These are phyloP conservation scores for Hypoxylon sp. DNA, from an alignment of 2,329 filamentous ascomycete genomes.

Conservation along the genomic window DNA sequence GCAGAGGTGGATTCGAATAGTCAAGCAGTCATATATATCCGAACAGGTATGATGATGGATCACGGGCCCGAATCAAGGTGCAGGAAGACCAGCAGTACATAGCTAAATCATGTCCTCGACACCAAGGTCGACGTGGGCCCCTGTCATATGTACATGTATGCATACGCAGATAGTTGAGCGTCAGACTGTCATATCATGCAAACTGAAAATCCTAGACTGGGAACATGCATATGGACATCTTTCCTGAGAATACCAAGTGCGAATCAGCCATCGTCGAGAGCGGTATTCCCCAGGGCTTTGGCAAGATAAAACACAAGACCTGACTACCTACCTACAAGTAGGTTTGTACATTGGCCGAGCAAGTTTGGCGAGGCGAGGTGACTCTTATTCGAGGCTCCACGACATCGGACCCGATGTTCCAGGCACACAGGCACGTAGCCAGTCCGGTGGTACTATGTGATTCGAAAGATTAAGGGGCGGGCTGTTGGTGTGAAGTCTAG, in stretches of 20 bases:
- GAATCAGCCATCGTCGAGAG: neutral
- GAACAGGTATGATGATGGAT: conserved; percentile 25
- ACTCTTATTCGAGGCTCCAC: conserved; percentile 22
- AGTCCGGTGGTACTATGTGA: conserved; percentile 11
- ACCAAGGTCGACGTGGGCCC: conserved; percentile 23
- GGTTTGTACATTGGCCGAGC: no score
- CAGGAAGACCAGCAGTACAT: conserved; percentile 19
- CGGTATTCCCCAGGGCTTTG: conserved; percentile 5
- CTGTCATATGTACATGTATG: conserved; percentile 17
- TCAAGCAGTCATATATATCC: conserved; percentile 17
- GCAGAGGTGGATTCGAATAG: conserved; percentile 5
- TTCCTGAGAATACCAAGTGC: neutral
- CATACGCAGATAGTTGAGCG: neutral
- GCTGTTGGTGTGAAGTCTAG: conserved; percentile 21
- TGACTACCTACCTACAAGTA: no score
- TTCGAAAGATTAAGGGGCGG: conserved; percentile 15
- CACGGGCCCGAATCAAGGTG: conserved; percentile 4
- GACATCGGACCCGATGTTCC: conserved; percentile 26
- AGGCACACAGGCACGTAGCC: conserved; percentile 29
- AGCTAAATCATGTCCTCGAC: conserved; percentile 9
- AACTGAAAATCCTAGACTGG: neutral
- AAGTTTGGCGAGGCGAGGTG: neutral
- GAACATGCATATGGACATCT: neutral
- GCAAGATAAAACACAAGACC: conserved; percentile 5
- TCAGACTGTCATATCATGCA: neutral